Evolutionary conservation across 208 protist genomes (phyloP), one percentile per base, ranked within the genome.

Genomic region (Porcisia hertigi): DNA sequence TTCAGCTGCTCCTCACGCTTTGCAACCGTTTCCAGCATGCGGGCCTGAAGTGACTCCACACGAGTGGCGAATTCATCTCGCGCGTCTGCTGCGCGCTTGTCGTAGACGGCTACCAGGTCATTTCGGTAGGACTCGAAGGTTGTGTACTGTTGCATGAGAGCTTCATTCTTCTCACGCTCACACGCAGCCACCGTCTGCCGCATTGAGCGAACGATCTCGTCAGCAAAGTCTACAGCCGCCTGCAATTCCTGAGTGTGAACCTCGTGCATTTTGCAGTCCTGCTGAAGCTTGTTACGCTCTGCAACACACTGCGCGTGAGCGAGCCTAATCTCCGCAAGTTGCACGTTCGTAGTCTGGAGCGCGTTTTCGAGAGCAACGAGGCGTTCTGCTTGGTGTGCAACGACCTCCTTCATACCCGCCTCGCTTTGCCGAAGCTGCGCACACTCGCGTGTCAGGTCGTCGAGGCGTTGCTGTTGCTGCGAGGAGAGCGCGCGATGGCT

Each of bases 1-100:
- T 69, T 81, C 18, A 93, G 76, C 49, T 79, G 65, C 57, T 76
- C 80, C 57, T 93, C 89, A 39, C 86, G 84, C 20, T 82, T 75
- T 16, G 83, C 79, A 34, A 89, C 70, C 11, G 75, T 49, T 36
- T 72, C 66, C 47, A 82, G 45, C 83, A 93, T 90, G 36, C 30
- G 41, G 52, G 78, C 59, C 23, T 85, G 81, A 36, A 85, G 69
- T 20, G 72, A 65, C 47, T 66, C 55, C 43, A 85, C 73, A 3
- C 80, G 73, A 2, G 67, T 59, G 12, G 79, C 80, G 69, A 88
- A 92, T 58, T 83, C 81, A 8, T 72, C 76, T 5, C 76, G 47
- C 67, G 75, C 49, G 58, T 80, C 69, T 2, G 62, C 71, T n/a
- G 88, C 83, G 47, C 87, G 84, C 62, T 75, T 75, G 69, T 89